These are phyloP conservation scores for Rhizoclosmatium sp. DNA, from an alignment of 192 early-diverging fungal genomes.

Conservation along the genomic window DNA sequence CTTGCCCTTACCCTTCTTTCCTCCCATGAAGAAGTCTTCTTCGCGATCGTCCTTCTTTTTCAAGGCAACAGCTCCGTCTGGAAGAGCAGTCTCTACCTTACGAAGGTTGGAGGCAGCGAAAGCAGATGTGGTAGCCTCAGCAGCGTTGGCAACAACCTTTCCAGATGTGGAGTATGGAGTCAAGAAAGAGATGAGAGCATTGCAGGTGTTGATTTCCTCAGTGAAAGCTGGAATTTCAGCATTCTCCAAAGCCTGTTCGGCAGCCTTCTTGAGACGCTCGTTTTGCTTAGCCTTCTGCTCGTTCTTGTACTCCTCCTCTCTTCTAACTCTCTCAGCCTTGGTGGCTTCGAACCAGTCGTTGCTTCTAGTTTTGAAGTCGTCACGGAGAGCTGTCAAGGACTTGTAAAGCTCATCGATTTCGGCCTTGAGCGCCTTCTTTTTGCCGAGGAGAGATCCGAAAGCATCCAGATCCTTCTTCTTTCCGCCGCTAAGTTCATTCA, in stretches of 20 bases:
- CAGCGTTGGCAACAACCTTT: constrained; percentile 42
- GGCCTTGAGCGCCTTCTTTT: constrained; percentile 75
- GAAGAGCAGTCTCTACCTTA: constrained; percentile 69
- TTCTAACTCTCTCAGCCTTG: constrained; percentile 71
- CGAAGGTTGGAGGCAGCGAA: constrained; percentile 53
- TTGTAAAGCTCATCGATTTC: constrained; percentile 76
- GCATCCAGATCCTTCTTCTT: constrained; percentile 69
- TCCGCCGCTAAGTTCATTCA: constrained; percentile 69
- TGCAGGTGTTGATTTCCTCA: constrained; percentile 85
- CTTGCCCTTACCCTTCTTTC: constrained; percentile 66
- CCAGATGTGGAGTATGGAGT: constrained; percentile 44
- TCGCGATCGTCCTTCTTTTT: constrained; percentile 77
- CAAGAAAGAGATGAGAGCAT: constrained; percentile 80
- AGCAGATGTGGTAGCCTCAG: constrained; percentile 51
- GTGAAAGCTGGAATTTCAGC: constrained; percentile 89
- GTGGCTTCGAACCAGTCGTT: constrained; percentile 79
- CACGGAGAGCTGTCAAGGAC: constrained; percentile 70
- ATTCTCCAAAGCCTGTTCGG: constrained; percentile 80
- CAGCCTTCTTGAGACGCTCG: constrained; percentile 72
- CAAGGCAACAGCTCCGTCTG: constrained; percentile 77
- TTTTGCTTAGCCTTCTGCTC: constrained; percentile 71
- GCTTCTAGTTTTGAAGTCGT: constrained; percentile 74
- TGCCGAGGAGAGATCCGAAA: constrained; percentile 71
- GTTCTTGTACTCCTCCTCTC: constrained; percentile 73
- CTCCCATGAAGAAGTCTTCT: constrained; percentile 80